These are phyloP conservation scores for Arthroderma uncinatum DNA, from an alignment of 2,329 filamentous ascomycete genomes.

Conservation along the genomic window DNA sequence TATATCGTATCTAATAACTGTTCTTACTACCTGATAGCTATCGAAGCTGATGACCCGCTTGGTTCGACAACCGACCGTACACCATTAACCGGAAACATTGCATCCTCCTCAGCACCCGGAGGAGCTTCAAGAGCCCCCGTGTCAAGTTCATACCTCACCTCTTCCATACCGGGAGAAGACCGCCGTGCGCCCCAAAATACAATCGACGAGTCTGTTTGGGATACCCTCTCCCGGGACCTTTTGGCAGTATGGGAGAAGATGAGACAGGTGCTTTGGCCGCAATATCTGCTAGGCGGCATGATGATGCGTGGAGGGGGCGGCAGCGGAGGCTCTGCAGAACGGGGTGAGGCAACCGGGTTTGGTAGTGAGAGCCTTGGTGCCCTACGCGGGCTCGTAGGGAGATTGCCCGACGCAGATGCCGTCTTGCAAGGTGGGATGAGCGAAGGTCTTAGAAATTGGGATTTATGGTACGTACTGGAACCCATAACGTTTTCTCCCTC, in stretches of 20 bases:
- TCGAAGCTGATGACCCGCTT: constrained; percentile 86
- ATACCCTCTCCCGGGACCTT: constrained; percentile 85
- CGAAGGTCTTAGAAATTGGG: constrained; percentile 87
- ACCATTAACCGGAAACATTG: constrained; percentile 73
- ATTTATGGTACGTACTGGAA: constrained; percentile 57
- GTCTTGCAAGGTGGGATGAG: constrained; percentile 65
- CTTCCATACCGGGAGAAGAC: constrained; percentile 84
- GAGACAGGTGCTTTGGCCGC: constrained; percentile 90
- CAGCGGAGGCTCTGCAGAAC: constrained; percentile 44
- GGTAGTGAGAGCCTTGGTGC: constrained; percentile 36
- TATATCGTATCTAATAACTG: not conserved
- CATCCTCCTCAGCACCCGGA: constrained; percentile 20
- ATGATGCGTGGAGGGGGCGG: constrained; percentile 47
- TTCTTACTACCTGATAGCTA: constrained; percentile 39
- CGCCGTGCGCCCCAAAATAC: constrained; percentile 80
- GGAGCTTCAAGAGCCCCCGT: constrained; percentile 26
- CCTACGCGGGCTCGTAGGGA: constrained; percentile 46
- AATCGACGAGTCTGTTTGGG: constrained; percentile 95
- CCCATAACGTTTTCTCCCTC: not conserved
- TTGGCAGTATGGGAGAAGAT: constrained; percentile 96
- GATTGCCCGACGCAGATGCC: constrained; percentile 58
- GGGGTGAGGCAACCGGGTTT: constrained; percentile 39
- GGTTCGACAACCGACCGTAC: constrained; percentile 58
- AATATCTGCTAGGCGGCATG: constrained; percentile 70
- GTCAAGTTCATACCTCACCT: constrained; percentile 74